phyloP scores from a whole-genome alignment of 164 flowering plant genomes.

The Protea cynaroides region DNA sequence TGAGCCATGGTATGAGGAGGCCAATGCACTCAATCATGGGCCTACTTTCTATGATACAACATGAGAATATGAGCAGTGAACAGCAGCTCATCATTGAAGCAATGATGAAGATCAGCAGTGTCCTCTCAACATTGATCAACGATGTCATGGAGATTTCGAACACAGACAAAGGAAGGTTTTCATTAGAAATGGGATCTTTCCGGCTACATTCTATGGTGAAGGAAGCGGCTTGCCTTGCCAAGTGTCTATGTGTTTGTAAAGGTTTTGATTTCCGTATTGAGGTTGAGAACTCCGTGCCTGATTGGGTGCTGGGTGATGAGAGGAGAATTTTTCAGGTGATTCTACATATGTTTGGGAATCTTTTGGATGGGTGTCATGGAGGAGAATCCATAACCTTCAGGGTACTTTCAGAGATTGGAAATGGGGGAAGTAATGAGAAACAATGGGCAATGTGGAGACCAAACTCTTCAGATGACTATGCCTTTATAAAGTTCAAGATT shows the following conservation, averaged over 20 bases:
- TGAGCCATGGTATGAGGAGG: conserved; percentile 82
- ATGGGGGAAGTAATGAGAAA: conserved; percentile 47
- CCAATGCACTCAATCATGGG: conserved; percentile 96
- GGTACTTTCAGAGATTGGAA: conserved; percentile 36
- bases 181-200: conserved; percentile 53
- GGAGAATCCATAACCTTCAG: conserved; percentile 41
- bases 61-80: conserved; percentile 43
- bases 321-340: conserved; percentile 86
- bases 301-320: conserved; percentile 76
- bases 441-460: conserved; percentile 65
- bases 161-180: conserved; percentile 53
- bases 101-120: conserved; percentile 62
- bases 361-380: conserved; percentile 39
- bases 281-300: conserved; percentile 55
- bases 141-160: conserved; percentile 72
- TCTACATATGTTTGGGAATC: conserved; percentile 80
- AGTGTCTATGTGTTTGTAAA: conserved; percentile 54
- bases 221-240: conserved; percentile 79
- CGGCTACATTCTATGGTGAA: conserved; percentile 58
- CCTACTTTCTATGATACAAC: conserved; percentile 66
- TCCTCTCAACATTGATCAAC: conserved; percentile 66
- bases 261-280: conserved; percentile 55
- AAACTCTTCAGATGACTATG: conserved; percentile 46
- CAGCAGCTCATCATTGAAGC: conserved; percentile 57
- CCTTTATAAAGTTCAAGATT: conserved; percentile 58